Percentiles rank a stretch among this genome's conserved stretches.
Evolutionary conservation across 202 grass and related monocot species (phyloP).

Genomic region (Setaria viridis): DNA sequence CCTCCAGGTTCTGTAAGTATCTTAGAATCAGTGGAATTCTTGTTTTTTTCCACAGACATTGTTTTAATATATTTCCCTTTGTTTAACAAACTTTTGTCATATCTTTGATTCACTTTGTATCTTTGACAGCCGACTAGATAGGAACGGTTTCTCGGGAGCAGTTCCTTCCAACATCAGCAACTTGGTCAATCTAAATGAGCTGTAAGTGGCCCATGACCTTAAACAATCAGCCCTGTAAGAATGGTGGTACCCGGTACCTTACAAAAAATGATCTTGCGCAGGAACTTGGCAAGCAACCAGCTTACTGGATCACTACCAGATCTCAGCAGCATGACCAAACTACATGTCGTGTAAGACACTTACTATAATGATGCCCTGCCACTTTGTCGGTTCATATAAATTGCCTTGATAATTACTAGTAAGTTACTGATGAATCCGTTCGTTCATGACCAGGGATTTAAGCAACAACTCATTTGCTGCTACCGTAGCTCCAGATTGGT

Average conservation of each 20-base stretch:
- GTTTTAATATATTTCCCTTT: background rate
- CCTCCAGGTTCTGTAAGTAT: slow-evolving; percentile 86
- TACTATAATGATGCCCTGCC: slow-evolving; percentile 21
- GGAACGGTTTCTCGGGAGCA: slow-evolving; percentile 46
- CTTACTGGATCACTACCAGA: slow-evolving; percentile 68
- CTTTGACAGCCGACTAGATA: slow-evolving; percentile 66
- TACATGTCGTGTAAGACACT: slow-evolving; percentile 80
- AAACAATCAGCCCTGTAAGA: background rate
- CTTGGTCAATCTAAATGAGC: slow-evolving; percentile 52
- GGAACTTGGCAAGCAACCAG: slow-evolving; percentile 81
- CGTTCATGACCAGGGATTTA: slow-evolving; percentile 67
- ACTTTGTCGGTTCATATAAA: slow-evolving; percentile 5
- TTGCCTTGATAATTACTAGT: background rate
- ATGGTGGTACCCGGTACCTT: background rate
- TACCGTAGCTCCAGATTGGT: slow-evolving; percentile 66
- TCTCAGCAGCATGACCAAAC: slow-evolving; percentile 54
- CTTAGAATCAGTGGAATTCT: background rate
- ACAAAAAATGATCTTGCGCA: slow-evolving; percentile 40
- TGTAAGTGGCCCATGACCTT: slow-evolving; percentile 59
- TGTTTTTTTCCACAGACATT: background rate
- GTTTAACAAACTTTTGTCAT: background rate
- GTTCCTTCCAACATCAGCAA: slow-evolving; percentile 62
- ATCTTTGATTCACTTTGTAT: slow-evolving; percentile 39
- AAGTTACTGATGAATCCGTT: slow-evolving; percentile 23
- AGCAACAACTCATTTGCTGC: slow-evolving; percentile 69